These are phyloP conservation scores for Ascochyta lentis DNA, from an alignment of 2,329 filamentous ascomycete species.

Conservation along the genomic window DNA sequence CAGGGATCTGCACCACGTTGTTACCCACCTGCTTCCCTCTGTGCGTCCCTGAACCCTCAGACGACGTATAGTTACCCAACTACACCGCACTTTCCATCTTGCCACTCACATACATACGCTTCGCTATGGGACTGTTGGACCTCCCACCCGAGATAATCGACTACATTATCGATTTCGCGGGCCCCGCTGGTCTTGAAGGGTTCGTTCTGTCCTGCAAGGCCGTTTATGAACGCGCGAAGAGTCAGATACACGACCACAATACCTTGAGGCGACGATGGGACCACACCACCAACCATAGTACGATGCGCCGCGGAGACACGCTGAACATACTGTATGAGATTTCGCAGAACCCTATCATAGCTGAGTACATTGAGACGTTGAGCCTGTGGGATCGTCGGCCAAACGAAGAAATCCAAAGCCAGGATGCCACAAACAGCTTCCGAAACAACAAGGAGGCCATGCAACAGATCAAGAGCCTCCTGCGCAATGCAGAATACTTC, in stretches of 20 bases:
- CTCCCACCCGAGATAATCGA: slow-evolving; percentile 44
- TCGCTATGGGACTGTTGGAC: slow-evolving; percentile 39
- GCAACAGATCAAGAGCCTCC: slow-evolving; percentile 26
- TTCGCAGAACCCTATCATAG: slow-evolving; percentile 34
- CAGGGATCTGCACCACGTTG: slow-evolving; percentile 4
- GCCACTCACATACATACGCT: not conserved
- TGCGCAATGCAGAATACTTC: slow-evolving; percentile 26
- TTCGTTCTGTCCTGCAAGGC: slow-evolving; percentile 42
- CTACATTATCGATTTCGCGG: slow-evolving; percentile 36
- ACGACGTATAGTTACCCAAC: not conserved
- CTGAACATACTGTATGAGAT: slow-evolving; percentile 37
- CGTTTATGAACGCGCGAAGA: slow-evolving; percentile 32
- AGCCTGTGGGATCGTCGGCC: slow-evolving; percentile 35
- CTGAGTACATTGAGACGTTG: slow-evolving; percentile 39
- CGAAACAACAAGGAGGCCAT: slow-evolving; percentile 29
- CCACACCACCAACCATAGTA: slow-evolving; percentile 25
- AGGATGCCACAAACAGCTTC: slow-evolving; percentile 19
- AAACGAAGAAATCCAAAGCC: slow-evolving; percentile 4
- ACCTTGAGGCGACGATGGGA: slow-evolving; percentile 34
- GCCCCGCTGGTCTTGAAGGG: slow-evolving; percentile 36
- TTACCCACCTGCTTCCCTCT: not conserved
- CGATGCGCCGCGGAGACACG: slow-evolving; percentile 25
- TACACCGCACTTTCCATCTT: not conserved
- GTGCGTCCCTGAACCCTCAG: not conserved
- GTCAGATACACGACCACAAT: slow-evolving; percentile 40